Evolutionary conservation across 176 grass and related monocot species (phyloP), one percentile per base, ranked within the genome.

Genomic region (Oryza meridionalis): DNA sequence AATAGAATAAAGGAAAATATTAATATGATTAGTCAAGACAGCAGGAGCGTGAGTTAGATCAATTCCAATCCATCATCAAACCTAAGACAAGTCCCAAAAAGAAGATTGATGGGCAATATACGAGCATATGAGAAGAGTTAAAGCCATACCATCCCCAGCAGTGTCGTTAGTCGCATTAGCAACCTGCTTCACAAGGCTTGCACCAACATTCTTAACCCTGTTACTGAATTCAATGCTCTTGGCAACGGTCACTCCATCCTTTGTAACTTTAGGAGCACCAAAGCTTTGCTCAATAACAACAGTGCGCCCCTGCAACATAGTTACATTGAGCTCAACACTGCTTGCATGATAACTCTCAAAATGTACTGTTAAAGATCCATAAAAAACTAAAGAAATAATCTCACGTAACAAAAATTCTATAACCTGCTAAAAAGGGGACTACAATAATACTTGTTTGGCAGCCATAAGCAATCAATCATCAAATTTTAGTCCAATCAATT

Each of bases 161-260:
- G 86, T 71, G 70, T 90, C 84, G 45, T 94, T 94, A 16, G 92
- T 94, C 46, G 92, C 92, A 80, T 94, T 94, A 15, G 92, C 92
- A 0, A 94, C 92, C 81, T 94, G 92, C 87, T 94, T 94, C 70
- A 92, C 92, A 85, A 94, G 92, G 73, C 92, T 94, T 26, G 92
- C 92, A 43, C 90, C 92, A 26, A 90, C 69, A 68, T 94, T 94
- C 76, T 94, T 94, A 19, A 92, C 82, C 77, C 85, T 85, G 77
- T 94, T 90, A 74, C 91, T 85, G 71, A 92, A 94, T 29, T 94
- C 92, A 50, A 94, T 94, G 84, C 90, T 94, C 84, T 92, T 94
- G 6, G 92, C 92, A 80, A 94, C 92, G 7, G 90, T 94, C 19
- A 94, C 92, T 76, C 92, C 92, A 61, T 92, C 92, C 73, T 94